These are phyloP conservation scores for Sugiyamaella grinbergsii DNA, from an alignment of 1,139 yeast species.

Conservation along the genomic window DNA sequence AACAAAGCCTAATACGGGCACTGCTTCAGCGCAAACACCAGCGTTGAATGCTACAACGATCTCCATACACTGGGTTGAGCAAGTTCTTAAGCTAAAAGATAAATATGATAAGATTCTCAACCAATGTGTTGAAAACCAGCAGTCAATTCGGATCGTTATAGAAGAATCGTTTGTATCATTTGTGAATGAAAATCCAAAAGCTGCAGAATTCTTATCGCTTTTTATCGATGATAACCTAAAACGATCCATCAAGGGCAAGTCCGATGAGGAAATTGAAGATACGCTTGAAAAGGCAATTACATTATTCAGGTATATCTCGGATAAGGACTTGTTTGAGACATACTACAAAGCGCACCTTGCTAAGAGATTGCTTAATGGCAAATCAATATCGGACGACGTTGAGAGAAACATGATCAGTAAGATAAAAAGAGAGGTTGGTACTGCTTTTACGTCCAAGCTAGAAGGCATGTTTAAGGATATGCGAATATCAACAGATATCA, in stretches of 20 bases:
- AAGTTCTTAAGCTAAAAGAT: conserved; percentile 56
- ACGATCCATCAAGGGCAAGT: conserved; percentile 55
- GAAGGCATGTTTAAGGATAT: conserved; percentile 90
- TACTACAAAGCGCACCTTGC: conserved; percentile 90
- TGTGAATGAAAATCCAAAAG: conserved; percentile 58
- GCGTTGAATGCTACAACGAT: conserved; percentile 49
- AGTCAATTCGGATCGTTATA: conserved; percentile 55
- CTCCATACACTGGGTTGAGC: conserved; percentile 72
- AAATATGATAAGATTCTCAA: conserved; percentile 54
- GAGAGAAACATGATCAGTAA: conserved; percentile 73
- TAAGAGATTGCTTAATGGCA: conserved; percentile 64
- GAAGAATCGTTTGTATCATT: conserved; percentile 64
- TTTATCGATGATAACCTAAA: conserved; percentile 74
- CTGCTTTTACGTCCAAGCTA: conserved; percentile 74
- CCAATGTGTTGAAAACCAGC: conserved; percentile 53
- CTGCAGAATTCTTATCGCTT: conserved; percentile 73
- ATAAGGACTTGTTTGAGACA: conserved; percentile 85
- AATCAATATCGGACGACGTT: conserved; percentile 57
- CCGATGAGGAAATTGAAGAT: conserved; percentile 57
- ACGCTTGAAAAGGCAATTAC: conserved; percentile 58
- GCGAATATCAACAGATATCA: conserved; percentile 60
- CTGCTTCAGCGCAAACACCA: neutral
- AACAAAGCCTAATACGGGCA: conserved; percentile 18
- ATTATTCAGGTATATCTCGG: conserved; percentile 69
- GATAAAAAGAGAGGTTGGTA: conserved; percentile 76